Percentiles rank a stretch among this genome's conserved stretches.
Evolutionary conservation across 1,284 basidiomycete species (phyloP).

Genomic region (Porogramme epimiltina): DNA sequence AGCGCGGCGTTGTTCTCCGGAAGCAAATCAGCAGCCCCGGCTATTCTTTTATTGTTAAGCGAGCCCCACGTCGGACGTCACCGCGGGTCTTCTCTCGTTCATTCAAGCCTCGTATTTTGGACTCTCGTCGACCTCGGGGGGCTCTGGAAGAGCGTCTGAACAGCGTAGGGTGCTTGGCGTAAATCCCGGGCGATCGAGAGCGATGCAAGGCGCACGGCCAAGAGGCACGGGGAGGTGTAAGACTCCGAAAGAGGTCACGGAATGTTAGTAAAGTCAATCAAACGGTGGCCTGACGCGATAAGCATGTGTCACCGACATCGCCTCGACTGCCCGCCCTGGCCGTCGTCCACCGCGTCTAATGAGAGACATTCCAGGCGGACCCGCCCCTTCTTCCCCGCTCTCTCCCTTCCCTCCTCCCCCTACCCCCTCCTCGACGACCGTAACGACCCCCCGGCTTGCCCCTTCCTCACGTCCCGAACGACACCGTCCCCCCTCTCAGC

Average conservation of each 20-base stretch:
- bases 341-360: background rate
- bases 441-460: background rate
- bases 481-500: background rate
- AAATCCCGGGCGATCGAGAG: too few relatives aligned
- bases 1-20: too few relatives aligned
- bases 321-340: background rate
- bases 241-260: too few relatives aligned
- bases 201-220: too few relatives aligned
- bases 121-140: too few relatives aligned
- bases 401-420: background rate
- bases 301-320: conserved; percentile 15
- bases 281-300: conserved; percentile 6
- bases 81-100: background rate
- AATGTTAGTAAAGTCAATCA: background rate
- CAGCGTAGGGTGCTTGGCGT: too few relatives aligned
- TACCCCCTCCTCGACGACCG: background rate
- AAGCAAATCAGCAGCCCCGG: too few relatives aligned
- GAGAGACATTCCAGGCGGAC: background rate
- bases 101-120: background rate
- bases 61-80: background rate
- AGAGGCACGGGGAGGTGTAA: too few relatives aligned
- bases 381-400: background rate
- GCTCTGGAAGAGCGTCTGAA: too few relatives aligned
- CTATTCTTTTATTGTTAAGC: too few relatives aligned
- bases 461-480: background rate